Base-by-base conservation (phyloP, 2,329 filamentous ascomycete species). In the Neonectria magnoliae region DNA sequence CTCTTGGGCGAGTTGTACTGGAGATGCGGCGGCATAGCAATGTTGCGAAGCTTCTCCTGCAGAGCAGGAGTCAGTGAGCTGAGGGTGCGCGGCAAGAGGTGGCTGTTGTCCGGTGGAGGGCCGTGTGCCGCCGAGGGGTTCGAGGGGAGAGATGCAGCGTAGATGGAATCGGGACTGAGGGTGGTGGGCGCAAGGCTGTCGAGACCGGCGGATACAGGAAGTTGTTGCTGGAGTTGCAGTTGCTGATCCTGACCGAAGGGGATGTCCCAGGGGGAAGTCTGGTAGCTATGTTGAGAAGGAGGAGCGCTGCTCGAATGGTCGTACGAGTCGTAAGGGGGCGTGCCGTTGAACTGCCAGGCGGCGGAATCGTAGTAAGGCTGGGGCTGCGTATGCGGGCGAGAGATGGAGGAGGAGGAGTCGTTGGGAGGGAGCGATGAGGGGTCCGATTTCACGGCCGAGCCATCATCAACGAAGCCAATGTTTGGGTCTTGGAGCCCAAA, bases 21-120 rank as follows among this genome's bases (percentile, higher is more conserved):
- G 18, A 90, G 82, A 68, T 88, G 85, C 25, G 85, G 80, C 14
- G 88, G 88, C 87, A 90, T 90, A 69, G 88, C 88, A 73, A 90
- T 90, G 66, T 82, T 87, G 69, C 85, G 85, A 51, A 90, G 80
- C 73, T 86, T 84, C 74, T 90, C 87, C 73, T 88, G 86, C 74
- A 89, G 84, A 25, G 87, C 87, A 33, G 84, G 83, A 38, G 86
- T 89, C 59, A 90, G 78, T 29, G 74, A 70, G 44, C 73, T 71
- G 25, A 74, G 65, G 25, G 73, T 58, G 51, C 70, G 68, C 52
- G 70, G 68, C 22, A 68, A 66, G 54, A 82, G 73, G 14, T 77
- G 71, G 45, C 62, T 25, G 38, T 76, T 74, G 51, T 79, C 73
- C 31, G 76, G 62, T 16, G 77, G 70, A 44, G 75, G 78, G 71